A percentile compares a stretch with the other conserved stretches of the same genome.
phyloP scores from a whole-genome alignment of 441 rosid species.

The Bruguiera hainesii region DNA sequence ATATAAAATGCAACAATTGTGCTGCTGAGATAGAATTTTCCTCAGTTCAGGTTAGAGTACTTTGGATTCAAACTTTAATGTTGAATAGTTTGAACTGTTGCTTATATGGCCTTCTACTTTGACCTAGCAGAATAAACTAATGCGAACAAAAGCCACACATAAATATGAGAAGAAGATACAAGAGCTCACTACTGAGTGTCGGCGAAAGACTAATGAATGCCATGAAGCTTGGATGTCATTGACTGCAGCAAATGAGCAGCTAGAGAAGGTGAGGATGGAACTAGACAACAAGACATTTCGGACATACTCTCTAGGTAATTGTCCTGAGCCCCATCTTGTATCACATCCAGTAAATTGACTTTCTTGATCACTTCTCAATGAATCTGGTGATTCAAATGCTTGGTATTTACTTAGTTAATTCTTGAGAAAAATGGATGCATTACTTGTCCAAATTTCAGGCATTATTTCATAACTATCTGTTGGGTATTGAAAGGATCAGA shows the following conservation, averaged over 20 bases:
- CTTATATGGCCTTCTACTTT: constrained; percentile 22
- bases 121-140: constrained; percentile 61
- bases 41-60: constrained; percentile 56
- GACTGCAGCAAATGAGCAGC: constrained; percentile 70
- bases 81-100: constrained; percentile 9
- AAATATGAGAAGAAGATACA: constrained; percentile 81
- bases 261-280: constrained; percentile 82
- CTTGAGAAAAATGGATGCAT: too few relatives aligned
- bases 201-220: constrained; percentile 75
- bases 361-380: too few relatives aligned
- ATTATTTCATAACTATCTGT: background rate
- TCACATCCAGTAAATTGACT: too few relatives aligned
- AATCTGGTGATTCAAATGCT: too few relatives aligned
- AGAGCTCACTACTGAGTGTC: constrained; percentile 58
- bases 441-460: too few relatives aligned
- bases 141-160: constrained; percentile 64
- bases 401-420: too few relatives aligned
- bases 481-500: background rate
- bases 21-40: constrained; percentile 66
- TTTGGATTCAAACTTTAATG: constrained; percentile 14
- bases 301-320: constrained; percentile 67
- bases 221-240: constrained; percentile 97
- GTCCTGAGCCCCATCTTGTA: background rate
- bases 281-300: constrained; percentile 68
- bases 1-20: constrained; percentile 66